Base-by-base conservation (phyloP, 2,329 filamentous ascomycete genomes). In the Ophiocordyceps camponoti-leonardi region DNA sequence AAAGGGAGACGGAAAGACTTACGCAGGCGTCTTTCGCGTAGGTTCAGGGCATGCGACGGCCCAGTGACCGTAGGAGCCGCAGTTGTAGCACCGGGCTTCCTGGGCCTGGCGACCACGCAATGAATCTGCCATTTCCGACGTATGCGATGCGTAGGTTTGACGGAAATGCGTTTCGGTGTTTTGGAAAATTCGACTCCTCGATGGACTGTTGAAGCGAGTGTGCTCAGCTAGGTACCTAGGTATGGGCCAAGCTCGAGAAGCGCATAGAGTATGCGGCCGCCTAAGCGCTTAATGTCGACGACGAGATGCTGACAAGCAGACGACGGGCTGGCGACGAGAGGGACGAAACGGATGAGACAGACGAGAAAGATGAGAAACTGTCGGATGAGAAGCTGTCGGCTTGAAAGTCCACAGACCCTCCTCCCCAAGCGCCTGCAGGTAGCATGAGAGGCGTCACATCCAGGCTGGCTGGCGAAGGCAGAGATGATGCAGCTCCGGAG, bases 21-120 rank as follows among this genome's bases (percentile, higher is more conserved):
- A 75, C 72, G 65, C 67, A 50, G 68, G 68, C 42, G 65, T 63
- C 50, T 60, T 56, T 49, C 69, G 60, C 22, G 67, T 69, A 20
- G 67, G 65, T 48, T 73, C 67, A 8, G 70, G 72, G 53, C 72
- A 77, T 44, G 69, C 69, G 45, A 73, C 59, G 13, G 69, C 61
- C 62, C 70, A 75, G 53, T 77, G 73, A 4, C 68, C 68, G 28
- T 59, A 57, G 43, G 58, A 55, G 45, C 71, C 70, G 51, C 73
- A 77, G 53, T 74, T 75, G 55, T 73, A 75, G 56, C 73, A 77
- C 50, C 64, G 57, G 44, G 62, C 53, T 47, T 65, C 61, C 42
- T 63, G 59, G 26, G 60, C 48, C 22, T 54, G 60, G 11, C 59
- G 54, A 48, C 54, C 54, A 45, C 56, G 49, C 43, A 52, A 48